Evolutionary conservation across 768 basidiomycete genomes (phyloP), one percentile per base, ranked within the genome.

Genomic region (Cytidiella melzeri): DNA sequence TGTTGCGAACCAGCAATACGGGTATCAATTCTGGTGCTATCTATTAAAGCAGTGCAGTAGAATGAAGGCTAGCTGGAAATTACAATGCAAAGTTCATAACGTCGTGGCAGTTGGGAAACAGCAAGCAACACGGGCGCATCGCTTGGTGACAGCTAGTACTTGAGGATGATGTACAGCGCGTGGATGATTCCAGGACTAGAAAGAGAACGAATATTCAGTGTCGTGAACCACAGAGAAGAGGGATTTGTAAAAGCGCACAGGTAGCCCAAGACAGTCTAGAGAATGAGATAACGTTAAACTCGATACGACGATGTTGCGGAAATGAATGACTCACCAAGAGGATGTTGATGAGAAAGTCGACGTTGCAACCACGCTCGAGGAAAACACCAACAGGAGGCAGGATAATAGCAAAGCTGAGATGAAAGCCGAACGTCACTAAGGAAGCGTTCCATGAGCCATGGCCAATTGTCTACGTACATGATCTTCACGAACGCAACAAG

Each of bases 341-440:
- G 55, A 92, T 83, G 70, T 92, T 92, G 69, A 92, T 89, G 47
- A 72, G 49, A 39, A 94, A 67, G 64, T 93, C 90, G 19, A 77
- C 80, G 28, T 72, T 70, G 63, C 90, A 93, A 21, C 92, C 92
- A 46, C 88, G 77, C 70, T 94, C 91, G 21, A 94, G 69, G 70
- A 92, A 92, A 21, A 95, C 92, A 48, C 84, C 91, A 2, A 95
- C 62, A 51, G 92, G 92, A 9, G 91, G 89, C 12, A 91, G 58
- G 63, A 90, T 57, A 67, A 91, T 73, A 51, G 87, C 87, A 47
- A 81, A 58, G 52, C 80, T 85, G 56, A 5, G 42, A 41, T 27
- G 49, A 23, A 25, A 18, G 15, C 13, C 41, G 27, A 37, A 28
- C 23, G 21, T 18, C 20, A 20, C 20, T 30, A 7, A 21, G 5